Conservation (phyloP, 768 basidiomycete genomes). For the Lyophyllum atratum region DNA sequence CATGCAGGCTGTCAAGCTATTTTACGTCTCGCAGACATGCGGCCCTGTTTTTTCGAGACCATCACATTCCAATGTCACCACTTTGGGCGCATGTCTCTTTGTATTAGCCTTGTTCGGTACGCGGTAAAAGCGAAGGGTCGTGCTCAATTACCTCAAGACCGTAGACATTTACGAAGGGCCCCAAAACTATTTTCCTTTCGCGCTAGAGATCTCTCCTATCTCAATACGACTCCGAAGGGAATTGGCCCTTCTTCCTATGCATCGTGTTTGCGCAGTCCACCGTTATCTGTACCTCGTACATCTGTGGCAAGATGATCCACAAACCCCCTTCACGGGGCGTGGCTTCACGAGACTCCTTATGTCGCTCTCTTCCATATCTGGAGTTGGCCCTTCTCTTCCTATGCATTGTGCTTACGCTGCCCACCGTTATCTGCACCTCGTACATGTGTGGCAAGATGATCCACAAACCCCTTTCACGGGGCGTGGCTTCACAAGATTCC, state of each 20-base stretch:
- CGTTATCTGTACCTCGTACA: not conserved
- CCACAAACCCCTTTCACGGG: not conserved
- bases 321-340: not conserved
- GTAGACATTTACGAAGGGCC: not conserved
- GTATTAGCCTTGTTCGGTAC: not conserved
- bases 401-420: not conserved
- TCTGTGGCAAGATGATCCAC: not conserved
- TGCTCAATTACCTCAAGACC: not conserved
- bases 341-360: not conserved
- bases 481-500: not conserved
- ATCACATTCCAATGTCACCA: not conserved
- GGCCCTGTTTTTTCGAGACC: not conserved
- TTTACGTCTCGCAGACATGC: not conserved
- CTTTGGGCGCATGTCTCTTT: not conserved
- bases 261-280: not conserved
- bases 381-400: not conserved
- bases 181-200: not conserved
- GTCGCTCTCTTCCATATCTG: not conserved
- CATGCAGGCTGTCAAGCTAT: not conserved
- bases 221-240: not conserved
- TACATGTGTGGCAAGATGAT: not conserved
- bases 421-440: not conserved
- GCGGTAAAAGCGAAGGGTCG: not conserved
- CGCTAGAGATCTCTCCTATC: not conserved
- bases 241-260: not conserved